Evolutionary conservation across 306 rosid species (phyloP).

Genomic region (Ochetophila trinervis): DNA sequence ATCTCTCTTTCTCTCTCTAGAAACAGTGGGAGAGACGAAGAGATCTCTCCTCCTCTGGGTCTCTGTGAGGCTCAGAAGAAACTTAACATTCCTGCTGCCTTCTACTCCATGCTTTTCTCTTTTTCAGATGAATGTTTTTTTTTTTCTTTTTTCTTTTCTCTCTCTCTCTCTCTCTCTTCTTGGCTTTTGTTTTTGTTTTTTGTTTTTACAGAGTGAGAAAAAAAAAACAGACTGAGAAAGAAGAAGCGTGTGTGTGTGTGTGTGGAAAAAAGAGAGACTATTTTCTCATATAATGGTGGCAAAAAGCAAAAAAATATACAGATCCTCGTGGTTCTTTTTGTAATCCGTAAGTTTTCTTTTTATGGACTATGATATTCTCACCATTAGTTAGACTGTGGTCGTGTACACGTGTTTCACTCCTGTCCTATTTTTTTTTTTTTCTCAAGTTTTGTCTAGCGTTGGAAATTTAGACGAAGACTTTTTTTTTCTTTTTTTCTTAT

Average conservation of each 20-base stretch:
- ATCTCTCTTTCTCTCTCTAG: not conserved
- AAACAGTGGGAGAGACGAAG: conserved; percentile 1
- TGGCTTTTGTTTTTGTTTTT: too few relatives aligned
- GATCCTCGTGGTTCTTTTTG: not conserved
- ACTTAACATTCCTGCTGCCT: conserved; percentile 21
- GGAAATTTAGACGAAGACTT: too few relatives aligned
- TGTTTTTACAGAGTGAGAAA: too few relatives aligned
- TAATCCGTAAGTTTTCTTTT: not conserved
- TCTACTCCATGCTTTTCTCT: not conserved
- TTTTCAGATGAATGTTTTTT: not conserved
- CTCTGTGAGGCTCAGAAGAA: conserved; percentile 10
- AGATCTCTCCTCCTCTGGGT: not conserved
- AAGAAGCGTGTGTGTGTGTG: too few relatives aligned
- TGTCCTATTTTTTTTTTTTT: conserved; percentile 19
- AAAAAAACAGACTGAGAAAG: too few relatives aligned
- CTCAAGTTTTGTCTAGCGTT: not conserved
- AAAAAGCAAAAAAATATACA: too few relatives aligned
- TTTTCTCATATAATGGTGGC: not conserved
- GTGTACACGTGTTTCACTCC: conserved; percentile 41
- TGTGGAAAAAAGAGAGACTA: conserved; percentile 1
- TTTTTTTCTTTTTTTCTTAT: conserved; percentile 11
- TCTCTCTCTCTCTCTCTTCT: not conserved
- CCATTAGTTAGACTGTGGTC: conserved; percentile 28
- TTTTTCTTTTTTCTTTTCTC: not conserved
- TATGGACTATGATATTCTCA: conserved; percentile 23